Evolutionary conservation across 108 stramenopile genomes (phyloP).

Genomic region (Schizochytrium sp.): DNA sequence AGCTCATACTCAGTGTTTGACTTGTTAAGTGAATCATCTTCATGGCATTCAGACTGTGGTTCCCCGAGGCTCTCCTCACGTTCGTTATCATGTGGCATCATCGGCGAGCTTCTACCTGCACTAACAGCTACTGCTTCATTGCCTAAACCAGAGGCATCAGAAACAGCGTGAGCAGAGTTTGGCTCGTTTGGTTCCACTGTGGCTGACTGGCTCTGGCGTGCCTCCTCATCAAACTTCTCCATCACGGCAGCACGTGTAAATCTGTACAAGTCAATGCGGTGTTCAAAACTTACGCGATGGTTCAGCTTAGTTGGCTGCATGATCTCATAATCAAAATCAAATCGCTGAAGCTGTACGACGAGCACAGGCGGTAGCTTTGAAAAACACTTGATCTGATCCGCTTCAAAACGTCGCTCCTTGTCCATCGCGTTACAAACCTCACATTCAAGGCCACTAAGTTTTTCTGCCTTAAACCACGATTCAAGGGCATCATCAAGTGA

Average conservation of each 20-base stretch:
- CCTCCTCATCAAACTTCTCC: constrained; percentile 38
- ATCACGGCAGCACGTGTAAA: constrained; percentile 44
- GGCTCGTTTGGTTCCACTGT: not conserved
- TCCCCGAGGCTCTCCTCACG: not conserved
- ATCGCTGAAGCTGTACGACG: constrained; percentile 48
- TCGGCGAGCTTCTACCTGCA: not conserved
- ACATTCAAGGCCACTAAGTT: constrained; percentile 54
- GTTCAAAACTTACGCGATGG: constrained; percentile 59
- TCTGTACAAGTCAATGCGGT: constrained; percentile 31
- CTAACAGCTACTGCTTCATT: not conserved
- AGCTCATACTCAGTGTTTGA: constrained; percentile 41
- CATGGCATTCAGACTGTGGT: not conserved
- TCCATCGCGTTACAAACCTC: constrained; percentile 48
- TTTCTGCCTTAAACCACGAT: constrained; percentile 52
- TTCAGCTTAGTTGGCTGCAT: constrained; percentile 61
- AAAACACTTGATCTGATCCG: constrained; percentile 57
- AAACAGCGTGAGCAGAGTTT: not conserved
- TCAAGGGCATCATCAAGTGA: constrained; percentile 51
- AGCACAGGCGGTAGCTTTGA: constrained; percentile 58
- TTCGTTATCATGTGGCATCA: not conserved
- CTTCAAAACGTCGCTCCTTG: constrained; percentile 57
- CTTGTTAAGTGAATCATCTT: not conserved
- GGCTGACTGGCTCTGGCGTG: not conserved
- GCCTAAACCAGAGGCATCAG: too few species aligned
- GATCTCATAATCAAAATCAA: constrained; percentile 57